Evolutionary conservation across 345 rosid genomes (phyloP), one percentile per base, ranked within the genome.

Genomic region (Schrenkiella parvula): DNA sequence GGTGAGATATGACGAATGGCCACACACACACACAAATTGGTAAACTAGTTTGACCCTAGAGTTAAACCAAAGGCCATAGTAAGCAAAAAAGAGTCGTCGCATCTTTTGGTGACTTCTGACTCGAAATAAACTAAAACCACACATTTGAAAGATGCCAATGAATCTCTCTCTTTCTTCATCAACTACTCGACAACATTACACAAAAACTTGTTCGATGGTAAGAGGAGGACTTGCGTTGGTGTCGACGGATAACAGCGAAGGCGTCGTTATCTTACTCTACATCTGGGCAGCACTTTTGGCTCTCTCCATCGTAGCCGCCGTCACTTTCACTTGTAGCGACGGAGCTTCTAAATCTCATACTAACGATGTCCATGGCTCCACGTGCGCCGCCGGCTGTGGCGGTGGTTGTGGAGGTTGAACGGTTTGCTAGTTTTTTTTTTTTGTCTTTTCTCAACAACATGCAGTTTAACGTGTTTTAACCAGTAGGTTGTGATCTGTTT

Each of bases 371-470:
- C 57, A 77, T 21, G 82, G 67, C 22, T 73, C 84, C 6, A 3
- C 78, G 3, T 84, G 88, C 8, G 76, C 55, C 0, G 80, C 80
- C 8, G 88, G 70, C 0, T 85, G 92, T 13, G 88, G 89, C 0
- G 83, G 76, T 2, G 87, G 59, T 38, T 87, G 88, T 64, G 89
- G 91, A 17, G 87, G 76, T 5, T 84, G 64, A 80, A 48, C 8
- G 18, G 18, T n/a, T 23, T 7, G 31, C 31, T n/a, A 11, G 19
- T 26, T 28, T 23, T 53, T 46, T n/a, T 2, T 0, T 22, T 7
- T 14, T 0, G 5, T 5, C 18, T 17, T 19, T 3, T 3, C 46
- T 34, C 8, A 22, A 66, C 3, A 52, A 7, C 17, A 19, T 62
- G 11, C 4, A 51, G 21, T 23, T 2, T 23, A 50, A 12, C 31